These are phyloP conservation scores for Thalassiosira sp. DNA, from an alignment of 352 stramenopile species.

Conservation along the genomic window DNA sequence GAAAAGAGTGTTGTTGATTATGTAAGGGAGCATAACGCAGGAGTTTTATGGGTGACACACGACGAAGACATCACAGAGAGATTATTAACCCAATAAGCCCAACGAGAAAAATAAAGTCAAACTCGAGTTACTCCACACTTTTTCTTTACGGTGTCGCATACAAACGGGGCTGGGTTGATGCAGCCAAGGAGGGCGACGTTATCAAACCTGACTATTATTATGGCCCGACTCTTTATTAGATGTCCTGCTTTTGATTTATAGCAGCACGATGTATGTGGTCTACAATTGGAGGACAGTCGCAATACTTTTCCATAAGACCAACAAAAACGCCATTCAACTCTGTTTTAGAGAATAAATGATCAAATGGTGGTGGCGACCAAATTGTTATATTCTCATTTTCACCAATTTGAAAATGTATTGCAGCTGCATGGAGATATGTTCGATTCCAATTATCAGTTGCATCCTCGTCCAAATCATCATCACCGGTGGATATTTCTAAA, in stretches of 20 bases:
- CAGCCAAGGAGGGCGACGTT: no score
- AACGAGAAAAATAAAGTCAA: no score
- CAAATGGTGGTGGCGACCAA: slow-evolving; percentile 64
- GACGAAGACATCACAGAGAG: slow-evolving; percentile 69
- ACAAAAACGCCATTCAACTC: slow-evolving; percentile 35
- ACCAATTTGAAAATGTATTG: slow-evolving; percentile 60
- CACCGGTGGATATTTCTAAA: background rate
- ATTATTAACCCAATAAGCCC: slow-evolving; percentile 28
- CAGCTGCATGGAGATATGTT: slow-evolving; percentile 72
- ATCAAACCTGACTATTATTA: background rate
- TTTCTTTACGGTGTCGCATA: no score
- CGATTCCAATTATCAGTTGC: slow-evolving; percentile 19
- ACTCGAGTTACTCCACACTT: no score
- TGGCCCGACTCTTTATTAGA: no score
- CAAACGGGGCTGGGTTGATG: no score
- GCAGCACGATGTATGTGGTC: slow-evolving; percentile 11
- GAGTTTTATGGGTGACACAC: slow-evolving; percentile 74
- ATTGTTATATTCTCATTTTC: slow-evolving; percentile 52
- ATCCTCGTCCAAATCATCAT: background rate
- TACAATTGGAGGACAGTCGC: slow-evolving; percentile 55
- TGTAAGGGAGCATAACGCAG: slow-evolving; percentile 26
- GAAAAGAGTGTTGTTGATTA: slow-evolving; percentile 67
- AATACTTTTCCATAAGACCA: slow-evolving; percentile 67
- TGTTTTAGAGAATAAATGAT: slow-evolving; percentile 24
- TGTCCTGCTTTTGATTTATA: no score